Base-by-base conservation (phyloP, 345 rosid species). In the Syzygium jambos region DNA sequence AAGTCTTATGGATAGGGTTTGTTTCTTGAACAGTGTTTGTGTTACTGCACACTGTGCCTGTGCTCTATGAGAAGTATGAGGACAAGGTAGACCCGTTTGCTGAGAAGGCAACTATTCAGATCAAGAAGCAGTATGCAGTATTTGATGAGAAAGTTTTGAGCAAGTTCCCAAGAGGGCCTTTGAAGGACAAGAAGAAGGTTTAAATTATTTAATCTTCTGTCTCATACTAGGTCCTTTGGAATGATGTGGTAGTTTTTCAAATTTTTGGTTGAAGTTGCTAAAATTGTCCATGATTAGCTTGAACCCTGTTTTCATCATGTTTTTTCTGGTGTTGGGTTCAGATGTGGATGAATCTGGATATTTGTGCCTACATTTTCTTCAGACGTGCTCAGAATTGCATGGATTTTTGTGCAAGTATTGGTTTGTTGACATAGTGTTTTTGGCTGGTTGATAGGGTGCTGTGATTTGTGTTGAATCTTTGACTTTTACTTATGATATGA, bases 51-150 rank as follows among this genome's bases (percentile, higher is more conserved):
- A 90, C 93, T 0, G 88, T 92, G 29, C 93, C 93, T 6, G 88
- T 92, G 25, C 78, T 92, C 56, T 93, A 93, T 29, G 94, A 93
- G 92, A 93, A 92, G 89, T 89, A 87, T 43, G 94, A 91, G 68
- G 90, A 92, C 88, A 93, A 93, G 87, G 88, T 93, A 17, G 94
- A 93, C 86, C 92, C 93, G 27, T 87, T 92, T 65, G 92, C 93
- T 22, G 94, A 92, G 91, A 93, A 93, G 92, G 94, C 92, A 27
- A 55, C 57, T 83, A 84, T 85, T 25, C 91, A 92, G 90, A 73
- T 93, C 30, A 93, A 91, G 88, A 93, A 89, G 92, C 94, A 91
- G 63, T 92, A 92, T 87, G 91, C 84, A 14, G 89, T 89, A 7
- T 59, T 89, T 57, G 90, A 87, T 59, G 87, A 83, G 63, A 87